phyloP scores from a whole-genome alignment of 2,329 filamentous ascomycete genomes.

The Curvularia verruculosa region DNA sequence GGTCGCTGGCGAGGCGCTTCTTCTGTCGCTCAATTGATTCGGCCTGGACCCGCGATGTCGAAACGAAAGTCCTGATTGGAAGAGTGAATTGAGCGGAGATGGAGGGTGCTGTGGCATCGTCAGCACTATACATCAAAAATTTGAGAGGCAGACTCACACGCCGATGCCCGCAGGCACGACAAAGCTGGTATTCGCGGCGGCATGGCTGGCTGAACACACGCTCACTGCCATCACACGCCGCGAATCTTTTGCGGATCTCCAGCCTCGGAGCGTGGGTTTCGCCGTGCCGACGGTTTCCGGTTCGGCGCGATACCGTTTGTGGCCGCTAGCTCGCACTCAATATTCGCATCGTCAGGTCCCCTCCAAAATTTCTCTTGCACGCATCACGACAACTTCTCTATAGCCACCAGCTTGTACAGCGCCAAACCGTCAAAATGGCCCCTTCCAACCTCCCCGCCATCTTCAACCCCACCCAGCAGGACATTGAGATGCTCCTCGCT shows the following conservation, averaged over 20 bases:
- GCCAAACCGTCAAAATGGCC: slow-evolving; percentile 75
- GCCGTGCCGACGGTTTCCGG: slow-evolving; percentile 11
- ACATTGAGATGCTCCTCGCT: slow-evolving; percentile 99
- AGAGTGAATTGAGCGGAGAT: slow-evolving; percentile 54
- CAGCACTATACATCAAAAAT: neutral
- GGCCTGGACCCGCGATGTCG: slow-evolving; percentile 68
- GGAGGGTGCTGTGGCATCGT: slow-evolving; percentile 19
- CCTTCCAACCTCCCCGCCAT: slow-evolving; percentile 89
- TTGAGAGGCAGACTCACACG: slow-evolving; percentile 32
- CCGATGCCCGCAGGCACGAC: slow-evolving; percentile 52
- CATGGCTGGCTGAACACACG: slow-evolving; percentile 44
- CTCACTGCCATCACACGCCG: slow-evolving; percentile 8
- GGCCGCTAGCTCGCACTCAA: slow-evolving; percentile 24
- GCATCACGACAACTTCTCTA: slow-evolving; percentile 30
- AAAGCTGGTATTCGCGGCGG: slow-evolving; percentile 55
- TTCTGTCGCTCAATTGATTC: slow-evolving; percentile 54
- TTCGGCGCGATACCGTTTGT: slow-evolving; percentile 13
- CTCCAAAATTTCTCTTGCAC: slow-evolving; percentile 31
- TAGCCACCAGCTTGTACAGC: slow-evolving; percentile 34
- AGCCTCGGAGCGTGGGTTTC: slow-evolving; percentile 10
- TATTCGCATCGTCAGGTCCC: slow-evolving; percentile 20
- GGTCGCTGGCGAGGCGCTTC: slow-evolving; percentile 73
- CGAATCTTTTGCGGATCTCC: slow-evolving; percentile 27
- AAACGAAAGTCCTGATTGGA: slow-evolving; percentile 64
- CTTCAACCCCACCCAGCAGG: slow-evolving; percentile 96